Evolutionary conservation across 78 protist genomes (phyloP).

Genomic region (Dictyostelium purpureum): DNA sequence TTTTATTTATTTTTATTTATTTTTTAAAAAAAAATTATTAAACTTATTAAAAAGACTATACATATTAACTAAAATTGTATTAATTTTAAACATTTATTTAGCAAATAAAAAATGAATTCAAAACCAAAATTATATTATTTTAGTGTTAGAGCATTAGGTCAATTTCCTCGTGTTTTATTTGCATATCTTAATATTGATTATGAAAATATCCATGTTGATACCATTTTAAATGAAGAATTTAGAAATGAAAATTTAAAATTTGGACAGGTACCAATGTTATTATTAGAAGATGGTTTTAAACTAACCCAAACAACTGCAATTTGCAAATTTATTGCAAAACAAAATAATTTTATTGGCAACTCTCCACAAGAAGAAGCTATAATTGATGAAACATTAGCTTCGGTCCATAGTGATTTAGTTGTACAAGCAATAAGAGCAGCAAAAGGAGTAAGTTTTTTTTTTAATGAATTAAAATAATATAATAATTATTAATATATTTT

Average conservation of each 20-base stretch:
- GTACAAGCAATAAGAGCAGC: neutral
- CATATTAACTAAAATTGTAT: too few species aligned
- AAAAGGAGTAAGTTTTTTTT: neutral
- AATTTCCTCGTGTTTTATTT: neutral
- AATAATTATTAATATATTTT: neutral
- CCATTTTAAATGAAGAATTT: neutral
- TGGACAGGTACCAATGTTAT: constrained; percentile 33
- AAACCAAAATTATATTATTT: neutral
- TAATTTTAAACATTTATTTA: too few species aligned
- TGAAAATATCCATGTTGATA: neutral
- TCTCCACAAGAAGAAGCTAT: neutral
- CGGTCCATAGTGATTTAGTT: neutral
- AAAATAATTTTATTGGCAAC: constrained; percentile 6
- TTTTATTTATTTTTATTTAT: too few species aligned
- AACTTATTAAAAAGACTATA: too few species aligned
- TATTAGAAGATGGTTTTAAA: neutral
- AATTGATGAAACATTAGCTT: neutral
- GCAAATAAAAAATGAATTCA: neutral
- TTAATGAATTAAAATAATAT: neutral
- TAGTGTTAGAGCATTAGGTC: neutral
- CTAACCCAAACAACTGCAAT: constrained; percentile 21
- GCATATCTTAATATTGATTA: neutral
- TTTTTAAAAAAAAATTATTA: too few species aligned
- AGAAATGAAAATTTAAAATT: neutral
- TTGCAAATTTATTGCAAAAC: neutral